Conservation (phyloP, 2,329 filamentous ascomycete species). For the Ustilaginoidea virens region DNA sequence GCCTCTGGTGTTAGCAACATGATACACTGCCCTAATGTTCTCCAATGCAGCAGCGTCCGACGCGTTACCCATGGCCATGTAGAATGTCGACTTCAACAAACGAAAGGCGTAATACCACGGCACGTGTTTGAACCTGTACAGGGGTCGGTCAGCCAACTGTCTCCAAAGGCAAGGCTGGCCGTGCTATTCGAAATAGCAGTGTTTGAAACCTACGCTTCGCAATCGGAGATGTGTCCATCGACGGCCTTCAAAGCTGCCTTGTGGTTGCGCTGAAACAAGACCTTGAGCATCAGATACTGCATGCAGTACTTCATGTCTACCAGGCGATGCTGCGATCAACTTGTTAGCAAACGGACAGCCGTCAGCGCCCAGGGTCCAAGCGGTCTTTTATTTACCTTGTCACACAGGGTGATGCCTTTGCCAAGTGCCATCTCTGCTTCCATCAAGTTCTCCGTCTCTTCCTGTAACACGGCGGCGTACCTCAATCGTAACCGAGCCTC, state of each 20-base stretch:
- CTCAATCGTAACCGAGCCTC: conserved; percentile 56
- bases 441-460: conserved; percentile 63
- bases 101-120: conserved; percentile 68
- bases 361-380: neutral
- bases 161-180: too few species aligned
- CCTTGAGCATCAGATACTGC: conserved; percentile 56
- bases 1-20: conserved; percentile 40
- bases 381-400: conserved; percentile 31
- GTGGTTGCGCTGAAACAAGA: conserved; percentile 53
- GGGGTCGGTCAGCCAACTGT: too few species aligned
- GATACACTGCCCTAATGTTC: conserved; percentile 48
- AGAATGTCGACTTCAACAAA: conserved; percentile 55
- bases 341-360: conserved; percentile 4
- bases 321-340: conserved; percentile 18
- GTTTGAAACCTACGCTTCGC: conserved; percentile 37
- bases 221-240: conserved; percentile 53
- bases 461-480: conserved; percentile 55
- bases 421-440: conserved; percentile 58
- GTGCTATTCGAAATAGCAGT: neutral
- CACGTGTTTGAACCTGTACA: conserved; percentile 41
- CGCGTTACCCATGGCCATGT: conserved; percentile 43
- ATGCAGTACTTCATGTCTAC: conserved; percentile 61
- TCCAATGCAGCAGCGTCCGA: conserved; percentile 51
- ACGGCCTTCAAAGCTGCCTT: conserved; percentile 59
- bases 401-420: conserved; percentile 55